These are phyloP conservation scores for Aspergillus sp. DNA, from an alignment of 2,329 filamentous ascomycete genomes.

Conservation along the genomic window DNA sequence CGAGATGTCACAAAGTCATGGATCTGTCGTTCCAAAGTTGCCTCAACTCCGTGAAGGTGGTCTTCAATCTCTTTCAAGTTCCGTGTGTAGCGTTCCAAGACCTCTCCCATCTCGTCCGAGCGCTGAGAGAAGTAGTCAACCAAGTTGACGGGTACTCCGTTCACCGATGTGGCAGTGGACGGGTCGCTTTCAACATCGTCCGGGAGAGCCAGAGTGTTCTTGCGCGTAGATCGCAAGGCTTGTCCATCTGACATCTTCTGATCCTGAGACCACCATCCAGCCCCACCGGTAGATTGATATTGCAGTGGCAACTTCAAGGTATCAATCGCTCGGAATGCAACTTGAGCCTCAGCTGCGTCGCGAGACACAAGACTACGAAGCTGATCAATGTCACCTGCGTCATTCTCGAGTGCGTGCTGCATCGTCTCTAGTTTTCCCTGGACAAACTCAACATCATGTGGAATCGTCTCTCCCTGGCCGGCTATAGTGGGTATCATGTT, in stretches of 20 bases:
- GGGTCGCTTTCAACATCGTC: conserved; percentile 47
- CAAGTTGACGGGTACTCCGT: conserved; percentile 60
- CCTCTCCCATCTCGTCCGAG: conserved; percentile 62
- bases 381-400: conserved; percentile 61
- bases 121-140: conserved; percentile 66
- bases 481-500: conserved; percentile 67
- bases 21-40: conserved; percentile 61
- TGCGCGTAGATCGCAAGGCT: conserved; percentile 42
- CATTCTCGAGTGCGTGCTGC: conserved; percentile 63
- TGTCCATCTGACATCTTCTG: conserved; percentile 43
- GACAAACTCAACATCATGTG: conserved; percentile 66
- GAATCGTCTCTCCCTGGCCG: conserved; percentile 64
- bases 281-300: conserved; percentile 55
- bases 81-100: conserved; percentile 59
- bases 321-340: conserved; percentile 72
- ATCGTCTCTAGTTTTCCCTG: conserved; percentile 63
- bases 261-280: conserved; percentile 45
- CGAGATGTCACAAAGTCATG: conserved; percentile 54
- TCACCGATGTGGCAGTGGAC: conserved; percentile 45
- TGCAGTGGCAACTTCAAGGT: conserved; percentile 70
- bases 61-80: conserved; percentile 66
- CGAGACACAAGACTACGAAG: conserved; percentile 61
- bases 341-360: conserved; percentile 69
- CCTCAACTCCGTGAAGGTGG: conserved; percentile 65
- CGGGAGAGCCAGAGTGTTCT: conserved; percentile 51